Evolutionary conservation across 352 stramenopile genomes (phyloP), one percentile per base, ranked within the genome.

Genomic region (Phytophthora ramorum): DNA sequence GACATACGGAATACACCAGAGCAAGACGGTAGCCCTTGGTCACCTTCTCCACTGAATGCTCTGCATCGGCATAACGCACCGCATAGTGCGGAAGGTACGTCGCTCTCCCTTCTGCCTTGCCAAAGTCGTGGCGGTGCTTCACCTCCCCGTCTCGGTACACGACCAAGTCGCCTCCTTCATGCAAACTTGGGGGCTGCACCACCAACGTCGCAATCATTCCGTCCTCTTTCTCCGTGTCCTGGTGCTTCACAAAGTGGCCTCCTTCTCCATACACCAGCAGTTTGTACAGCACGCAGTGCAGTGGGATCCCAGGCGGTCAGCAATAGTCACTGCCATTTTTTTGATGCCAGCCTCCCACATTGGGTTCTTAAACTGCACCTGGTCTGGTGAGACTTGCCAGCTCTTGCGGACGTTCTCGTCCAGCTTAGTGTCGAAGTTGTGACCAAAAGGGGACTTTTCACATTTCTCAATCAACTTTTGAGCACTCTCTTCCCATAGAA

Each of bases 371-470:
- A 49, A 32, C 10, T 49, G 9, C 10, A 49, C 22, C 10, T 49
- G 20, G 7, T 49, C 43, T 2, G 57, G 17, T 8, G 19, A 14
- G 10, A 48, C 10, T n/a, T 63, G 45, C 56, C 56, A 60, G 19
- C 58, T 66, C 19, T 66, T 66, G 14, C 58, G 58, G 12, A 66
- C 58, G 8, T 37, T 59, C 2, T 66, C 58, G 38, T 66, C 58
- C 20, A 60, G 3, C 7, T 58, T 48, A 0, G 65, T 73, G 28
- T 73, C 58, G 13, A 57, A 19, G 0, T 65, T 55, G 20, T 45
- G 28, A 12, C 62, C 62, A 16, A 70, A 69, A n/a, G 48, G 66
- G 19, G 66, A 90, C 80, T 59, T 73, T 4, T 62, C 56, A 38
- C 62, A 65, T 7, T 44, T 43, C 3, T 20, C 38, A 14, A 71